These are phyloP conservation scores for Triticum dicoccoides DNA, from an alignment of 176 grass and related monocot species.

Conservation along the genomic window DNA sequence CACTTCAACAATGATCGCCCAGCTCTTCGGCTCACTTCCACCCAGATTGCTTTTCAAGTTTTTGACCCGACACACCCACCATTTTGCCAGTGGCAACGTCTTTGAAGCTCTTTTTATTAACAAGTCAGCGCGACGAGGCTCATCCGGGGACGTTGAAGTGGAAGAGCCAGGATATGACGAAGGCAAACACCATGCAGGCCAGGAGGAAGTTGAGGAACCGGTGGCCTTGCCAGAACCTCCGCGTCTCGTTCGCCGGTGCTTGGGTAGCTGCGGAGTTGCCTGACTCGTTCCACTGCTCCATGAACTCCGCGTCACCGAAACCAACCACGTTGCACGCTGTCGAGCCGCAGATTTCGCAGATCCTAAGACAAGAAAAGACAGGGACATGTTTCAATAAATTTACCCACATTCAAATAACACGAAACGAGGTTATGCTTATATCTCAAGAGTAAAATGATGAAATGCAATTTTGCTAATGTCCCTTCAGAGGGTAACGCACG, in stretches of 20 bases:
- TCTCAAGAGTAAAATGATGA: background rate
- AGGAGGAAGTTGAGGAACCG: slow-evolving; percentile 96
- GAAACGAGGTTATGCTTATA: background rate
- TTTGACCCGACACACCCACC: background rate
- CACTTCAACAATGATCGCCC: background rate
- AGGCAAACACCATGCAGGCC: slow-evolving; percentile 95
- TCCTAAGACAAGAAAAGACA: slow-evolving; percentile 48
- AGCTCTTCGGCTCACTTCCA: background rate
- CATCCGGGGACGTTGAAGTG: slow-evolving; percentile 91
- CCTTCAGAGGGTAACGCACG: too few relatives aligned
- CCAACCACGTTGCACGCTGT: slow-evolving; percentile 80
- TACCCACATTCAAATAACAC: background rate
- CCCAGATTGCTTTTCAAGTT: background rate
- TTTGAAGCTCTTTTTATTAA: slow-evolving; percentile 28
- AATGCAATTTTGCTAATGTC: too few relatives aligned
- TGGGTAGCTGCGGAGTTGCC: slow-evolving; percentile 14
- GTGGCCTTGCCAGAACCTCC: slow-evolving; percentile 90
- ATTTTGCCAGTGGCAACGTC: background rate
- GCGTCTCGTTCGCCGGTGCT: slow-evolving; percentile 34
- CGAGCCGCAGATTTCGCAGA: slow-evolving; percentile 88
- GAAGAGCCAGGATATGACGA: slow-evolving; percentile 97
- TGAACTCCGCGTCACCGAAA: slow-evolving; percentile 63
- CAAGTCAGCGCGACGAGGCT: background rate
- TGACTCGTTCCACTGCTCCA: slow-evolving; percentile 83
- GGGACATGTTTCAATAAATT: background rate